Conservation (phyloP, 1,284 basidiomycete genomes). For the Boletellus dicymbophilus region DNA sequence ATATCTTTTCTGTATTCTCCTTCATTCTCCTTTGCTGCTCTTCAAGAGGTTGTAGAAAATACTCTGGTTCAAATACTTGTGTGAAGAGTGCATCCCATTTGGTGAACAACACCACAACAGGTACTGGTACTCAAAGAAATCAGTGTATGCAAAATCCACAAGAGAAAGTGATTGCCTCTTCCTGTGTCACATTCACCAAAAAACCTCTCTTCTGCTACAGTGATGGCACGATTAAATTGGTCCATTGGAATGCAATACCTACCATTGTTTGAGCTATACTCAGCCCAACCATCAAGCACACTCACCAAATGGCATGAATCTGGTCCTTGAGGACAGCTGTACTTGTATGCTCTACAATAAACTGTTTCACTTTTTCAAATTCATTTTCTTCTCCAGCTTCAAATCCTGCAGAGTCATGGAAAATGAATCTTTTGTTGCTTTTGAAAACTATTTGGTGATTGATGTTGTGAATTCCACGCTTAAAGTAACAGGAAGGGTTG, state of each 20-base stretch:
- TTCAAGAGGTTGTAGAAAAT: neutral
- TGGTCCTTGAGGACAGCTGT: neutral
- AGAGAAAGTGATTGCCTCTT: neutral
- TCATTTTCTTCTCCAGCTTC: neutral
- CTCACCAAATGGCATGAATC: conserved; percentile 5
- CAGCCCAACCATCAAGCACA: neutral
- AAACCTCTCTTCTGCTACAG: neutral
- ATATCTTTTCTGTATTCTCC: neutral
- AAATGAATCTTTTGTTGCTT: neutral
- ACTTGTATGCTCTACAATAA: neutral
- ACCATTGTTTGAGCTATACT: too few species aligned
- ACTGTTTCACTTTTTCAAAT: neutral
- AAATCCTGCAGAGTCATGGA: neutral
- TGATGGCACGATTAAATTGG: neutral
- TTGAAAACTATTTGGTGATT: neutral
- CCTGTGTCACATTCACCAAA: neutral
- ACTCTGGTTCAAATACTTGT: neutral
- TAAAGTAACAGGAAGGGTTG: too few species aligned
- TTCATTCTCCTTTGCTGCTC: neutral
- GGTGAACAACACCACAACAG: neutral
- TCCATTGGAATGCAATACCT: conserved; percentile 3
- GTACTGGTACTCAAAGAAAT: neutral
- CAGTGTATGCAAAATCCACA: too few species aligned
- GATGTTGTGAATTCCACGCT: neutral
- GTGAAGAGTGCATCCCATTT: neutral